phyloP scores from a whole-genome alignment of 1,284 basidiomycete species.

The Exobasidium rhododendri region DNA sequence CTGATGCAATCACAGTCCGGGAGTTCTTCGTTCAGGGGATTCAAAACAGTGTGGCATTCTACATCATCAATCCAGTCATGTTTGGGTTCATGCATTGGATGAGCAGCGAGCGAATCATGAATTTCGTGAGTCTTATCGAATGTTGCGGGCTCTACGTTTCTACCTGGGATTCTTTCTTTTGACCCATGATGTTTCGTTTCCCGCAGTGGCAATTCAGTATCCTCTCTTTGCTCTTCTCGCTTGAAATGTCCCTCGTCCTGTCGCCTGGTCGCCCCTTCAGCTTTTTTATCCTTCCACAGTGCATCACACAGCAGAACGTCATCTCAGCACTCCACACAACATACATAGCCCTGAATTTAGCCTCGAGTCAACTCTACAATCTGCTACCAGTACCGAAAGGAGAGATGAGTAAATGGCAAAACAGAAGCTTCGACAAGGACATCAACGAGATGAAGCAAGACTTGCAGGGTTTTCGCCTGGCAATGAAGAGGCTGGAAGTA shows the following conservation, averaged over 20 bases:
- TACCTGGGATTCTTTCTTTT: conserved; percentile 38
- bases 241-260: conserved; percentile 47
- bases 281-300: conserved; percentile 63
- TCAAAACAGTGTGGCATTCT: conserved; percentile 67
- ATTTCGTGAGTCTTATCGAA: conserved; percentile 65
- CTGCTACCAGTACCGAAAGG: conserved; percentile 60
- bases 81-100: conserved; percentile 67
- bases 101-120: conserved; percentile 63
- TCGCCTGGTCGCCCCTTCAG: conserved; percentile 47
- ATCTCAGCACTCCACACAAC: conserved; percentile 71
- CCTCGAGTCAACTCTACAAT: conserved; percentile 67
- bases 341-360: conserved; percentile 69
- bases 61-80: conserved; percentile 64
- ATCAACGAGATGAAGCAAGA: neutral
- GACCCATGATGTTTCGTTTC: conserved; percentile 40
- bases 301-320: conserved; percentile 69
- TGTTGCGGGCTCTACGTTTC: conserved; percentile 60
- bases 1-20: conserved; percentile 64
- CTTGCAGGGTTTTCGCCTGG: neutral
- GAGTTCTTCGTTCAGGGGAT: conserved; percentile 73
- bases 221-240: conserved; percentile 29
- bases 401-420: neutral
- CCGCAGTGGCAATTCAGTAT: conserved; percentile 25
- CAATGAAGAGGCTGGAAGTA: neutral
- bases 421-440: neutral